Evolutionary conservation across 1,284 basidiomycete species (phyloP), one percentile per base, ranked within the genome.

Genomic region (Acaromyces ingoldii): DNA sequence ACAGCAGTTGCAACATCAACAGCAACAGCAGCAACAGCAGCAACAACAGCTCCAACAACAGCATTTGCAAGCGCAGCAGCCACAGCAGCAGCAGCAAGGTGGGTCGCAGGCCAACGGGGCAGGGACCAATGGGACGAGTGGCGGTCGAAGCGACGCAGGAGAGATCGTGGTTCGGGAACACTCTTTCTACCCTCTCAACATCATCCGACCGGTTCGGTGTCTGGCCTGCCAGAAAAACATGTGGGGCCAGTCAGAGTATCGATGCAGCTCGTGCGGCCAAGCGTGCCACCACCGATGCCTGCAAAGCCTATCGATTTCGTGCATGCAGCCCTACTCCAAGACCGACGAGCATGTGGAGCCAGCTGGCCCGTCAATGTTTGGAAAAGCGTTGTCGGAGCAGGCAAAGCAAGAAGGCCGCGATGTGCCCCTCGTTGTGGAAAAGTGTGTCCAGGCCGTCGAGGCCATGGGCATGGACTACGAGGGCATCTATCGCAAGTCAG

Each of bases 151-250:
- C n/a, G n/a, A n/a, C n/a, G 15, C 22, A 9, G 41, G 30, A 10
- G 59, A 60, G 40, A 38, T 61, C 17, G 55, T 63, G 4, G 62
- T 63, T 13, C 63, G 75, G 31, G 67, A 87, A 58, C 93, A 98
- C 75, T 82, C 82, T 55, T 97, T 97, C 81, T 88, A 91, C 74
- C 89, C 88, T 58, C 81, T 90, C 68, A 93, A 86, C 70, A 84
- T 91, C 21, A 80, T 98, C 57, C 83, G 91, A 29, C 88, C 95
- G 52, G 86, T 89, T 15, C 82, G 89, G 40, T 98, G 93, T 74
- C 91, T 97, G 70, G 86, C 93, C 53, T 98, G 93, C 74, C 86
- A 86, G 34, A 95, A 97, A 72, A 98, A 96, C 80, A 86, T 98
- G 85, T 98, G 92, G 91, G 93, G 93, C 4, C 85, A 92, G 33